phyloP scores from a whole-genome alignment of 225 moss, liverwort and hornwort species.

The Physcomitrellopsis africana region DNA sequence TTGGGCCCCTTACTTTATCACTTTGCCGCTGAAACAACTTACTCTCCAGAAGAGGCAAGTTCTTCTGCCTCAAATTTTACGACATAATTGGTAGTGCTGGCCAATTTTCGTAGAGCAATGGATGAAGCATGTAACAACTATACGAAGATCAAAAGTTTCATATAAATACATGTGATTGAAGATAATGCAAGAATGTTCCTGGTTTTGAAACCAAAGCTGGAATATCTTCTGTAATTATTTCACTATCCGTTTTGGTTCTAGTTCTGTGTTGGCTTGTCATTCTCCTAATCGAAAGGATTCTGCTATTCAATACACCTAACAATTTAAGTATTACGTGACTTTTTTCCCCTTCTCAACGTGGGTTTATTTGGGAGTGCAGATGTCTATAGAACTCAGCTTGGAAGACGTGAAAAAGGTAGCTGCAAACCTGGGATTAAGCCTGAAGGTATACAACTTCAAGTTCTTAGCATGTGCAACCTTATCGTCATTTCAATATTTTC shows the following conservation, averaged over 20 bases:
- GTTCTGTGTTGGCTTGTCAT: background rate
- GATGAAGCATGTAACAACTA: background rate
- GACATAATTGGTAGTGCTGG: background rate
- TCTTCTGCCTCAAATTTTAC: conserved; percentile 7
- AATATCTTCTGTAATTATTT: background rate
- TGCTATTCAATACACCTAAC: conserved; percentile 9
- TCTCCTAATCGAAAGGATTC: conserved; percentile 7
- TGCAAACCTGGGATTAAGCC: conserved; percentile 53
- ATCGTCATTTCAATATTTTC: background rate
- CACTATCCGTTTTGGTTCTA: background rate
- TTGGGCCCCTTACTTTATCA: conserved; percentile 85
- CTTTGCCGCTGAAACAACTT: conserved; percentile 61
- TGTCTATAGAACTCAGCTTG: conserved; percentile 83
- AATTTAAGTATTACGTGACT: background rate
- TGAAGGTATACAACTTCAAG: conserved; percentile 56
- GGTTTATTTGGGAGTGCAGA: conserved; percentile 50
- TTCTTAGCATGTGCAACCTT: background rate
- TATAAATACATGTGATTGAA: background rate
- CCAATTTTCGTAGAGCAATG: background rate
- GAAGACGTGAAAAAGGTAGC: conserved; percentile 74
- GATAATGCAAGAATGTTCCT: background rate
- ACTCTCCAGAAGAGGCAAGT: conserved; percentile 63
- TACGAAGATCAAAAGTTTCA: conserved; percentile 1
- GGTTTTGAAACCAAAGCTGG: background rate
- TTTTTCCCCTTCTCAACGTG: conserved; percentile 16